phyloP scores from a whole-genome alignment of 2,329 filamentous ascomycete species.

The Penicillium polonicum region DNA sequence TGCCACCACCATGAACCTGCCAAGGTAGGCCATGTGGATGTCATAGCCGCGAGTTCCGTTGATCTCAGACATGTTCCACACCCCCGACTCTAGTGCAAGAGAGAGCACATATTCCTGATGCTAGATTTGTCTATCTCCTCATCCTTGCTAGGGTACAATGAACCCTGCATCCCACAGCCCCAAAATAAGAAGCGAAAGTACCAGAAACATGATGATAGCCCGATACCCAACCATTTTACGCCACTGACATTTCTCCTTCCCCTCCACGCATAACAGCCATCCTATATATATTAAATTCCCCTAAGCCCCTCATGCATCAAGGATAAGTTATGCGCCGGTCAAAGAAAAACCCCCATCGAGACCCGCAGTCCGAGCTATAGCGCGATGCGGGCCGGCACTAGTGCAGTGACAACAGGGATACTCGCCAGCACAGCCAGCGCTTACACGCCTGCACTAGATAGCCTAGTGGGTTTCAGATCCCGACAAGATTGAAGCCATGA shows the following conservation, averaged over 20 bases:
- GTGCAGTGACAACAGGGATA: slow-evolving; percentile 5
- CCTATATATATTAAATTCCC: not conserved
- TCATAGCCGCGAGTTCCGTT: not conserved
- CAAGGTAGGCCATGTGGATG: not conserved
- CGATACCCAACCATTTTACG: not conserved
- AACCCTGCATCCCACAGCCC: not conserved
- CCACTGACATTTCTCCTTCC: not conserved
- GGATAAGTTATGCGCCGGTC: slow-evolving; percentile 1
- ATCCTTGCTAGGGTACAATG: not conserved
- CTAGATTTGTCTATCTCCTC: not conserved
- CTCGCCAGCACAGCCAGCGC: slow-evolving; percentile 14
- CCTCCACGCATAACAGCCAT: not conserved
- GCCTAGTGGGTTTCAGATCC: slow-evolving; percentile 10
- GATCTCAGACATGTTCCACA: not conserved
- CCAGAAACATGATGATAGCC: not conserved
- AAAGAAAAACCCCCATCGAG: not conserved
- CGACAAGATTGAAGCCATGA: not conserved
- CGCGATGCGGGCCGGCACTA: slow-evolving; percentile 14
- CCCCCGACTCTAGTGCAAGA: not conserved
- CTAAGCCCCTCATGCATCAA: not conserved
- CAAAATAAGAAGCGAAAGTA: not conserved
- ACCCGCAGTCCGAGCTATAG: slow-evolving; percentile 8
- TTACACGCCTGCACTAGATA: slow-evolving; percentile 12
- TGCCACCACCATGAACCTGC: not conserved
- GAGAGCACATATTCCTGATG: not conserved